Evolutionary conservation across 169 alveolate species (phyloP), one percentile per base, ranked within the genome.

Genomic region (Fabrea salina): DNA sequence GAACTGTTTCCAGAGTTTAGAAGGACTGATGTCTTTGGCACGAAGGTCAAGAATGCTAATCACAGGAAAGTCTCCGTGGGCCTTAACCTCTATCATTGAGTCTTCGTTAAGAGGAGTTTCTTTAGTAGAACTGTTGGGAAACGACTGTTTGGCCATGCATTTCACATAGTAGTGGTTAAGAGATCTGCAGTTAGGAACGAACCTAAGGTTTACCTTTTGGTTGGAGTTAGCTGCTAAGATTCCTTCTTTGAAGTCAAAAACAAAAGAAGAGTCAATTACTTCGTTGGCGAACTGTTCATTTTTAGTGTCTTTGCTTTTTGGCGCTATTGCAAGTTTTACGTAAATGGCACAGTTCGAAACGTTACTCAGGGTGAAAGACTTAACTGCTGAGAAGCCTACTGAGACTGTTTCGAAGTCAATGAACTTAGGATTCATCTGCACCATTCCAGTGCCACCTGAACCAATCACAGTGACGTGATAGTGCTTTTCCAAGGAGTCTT

Each of bases 391-490:
- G 58, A 90, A 90, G n/a, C 93, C 95, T 19, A 87, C 93, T 51
- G 91, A 87, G 40, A 90, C 90, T 0, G 95, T 90, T 5, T 89
- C 91, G 61, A 87, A 90, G 64, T 90, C 95, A 19, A 90, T 76
- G 19, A 77, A 49, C 43, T 80, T 77, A 8, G 95, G 95, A 56
- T 79, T 83, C 13, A 90, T 83, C 27, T 79, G 59, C 27, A 90
- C 74, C 33, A 59, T 72, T 1, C 95, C 95, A 71, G 86, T 90
- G 64, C 92, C 88, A n/a, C 95, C 95, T 19, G 87, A 84, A 27
- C 93, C 95, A 49, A 85, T 51, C 49, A 90, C 75, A 64, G 68
- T 82, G 47, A 90, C 71, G 50, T 44, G 57, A 39, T 59, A 56
- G 8, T 51, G 51, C 86, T 33, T 57, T 7, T 70, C 74, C 44